These are phyloP conservation scores for Globisporangium mamillatum DNA, from an alignment of 352 stramenopile species.

Conservation along the genomic window DNA sequence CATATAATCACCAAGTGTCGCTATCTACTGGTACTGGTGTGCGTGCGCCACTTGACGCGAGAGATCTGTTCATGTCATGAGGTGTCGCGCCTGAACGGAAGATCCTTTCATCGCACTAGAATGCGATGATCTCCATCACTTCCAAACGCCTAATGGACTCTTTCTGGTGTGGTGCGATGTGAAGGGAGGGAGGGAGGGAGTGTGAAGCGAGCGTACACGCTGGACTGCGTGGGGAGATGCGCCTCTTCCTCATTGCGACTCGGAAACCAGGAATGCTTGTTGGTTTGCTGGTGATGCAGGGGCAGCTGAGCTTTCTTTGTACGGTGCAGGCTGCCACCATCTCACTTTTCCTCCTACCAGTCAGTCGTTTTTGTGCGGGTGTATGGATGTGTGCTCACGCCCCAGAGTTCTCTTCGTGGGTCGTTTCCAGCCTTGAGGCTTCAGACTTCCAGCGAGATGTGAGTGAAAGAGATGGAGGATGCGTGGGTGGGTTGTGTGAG, in stretches of 20 bases:
- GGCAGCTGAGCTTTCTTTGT: neutral
- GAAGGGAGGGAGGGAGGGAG: no score
- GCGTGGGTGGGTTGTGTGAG: neutral
- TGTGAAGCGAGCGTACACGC: neutral
- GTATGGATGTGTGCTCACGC: neutral
- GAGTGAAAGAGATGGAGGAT: neutral
- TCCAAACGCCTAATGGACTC: neutral
- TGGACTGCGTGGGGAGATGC: neutral
- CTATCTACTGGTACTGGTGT: neutral
- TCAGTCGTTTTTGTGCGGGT: neutral
- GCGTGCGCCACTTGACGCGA: neutral
- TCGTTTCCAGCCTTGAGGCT: neutral
- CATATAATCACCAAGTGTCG: no score
- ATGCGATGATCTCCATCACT: neutral
- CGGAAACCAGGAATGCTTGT: neutral
- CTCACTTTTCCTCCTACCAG: conserved; percentile 2
- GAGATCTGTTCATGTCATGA: neutral
- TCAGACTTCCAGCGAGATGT: neutral
- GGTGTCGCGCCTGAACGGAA: neutral
- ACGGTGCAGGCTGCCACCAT: neutral
- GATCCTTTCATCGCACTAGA: neutral
- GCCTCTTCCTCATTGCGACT: no score
- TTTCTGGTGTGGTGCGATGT: neutral
- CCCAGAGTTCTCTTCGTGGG: neutral
- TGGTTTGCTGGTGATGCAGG: conserved; percentile 3